Base-by-base conservation (phyloP, 2,329 filamentous ascomycete genomes). In the Fusarium setosum region DNA sequence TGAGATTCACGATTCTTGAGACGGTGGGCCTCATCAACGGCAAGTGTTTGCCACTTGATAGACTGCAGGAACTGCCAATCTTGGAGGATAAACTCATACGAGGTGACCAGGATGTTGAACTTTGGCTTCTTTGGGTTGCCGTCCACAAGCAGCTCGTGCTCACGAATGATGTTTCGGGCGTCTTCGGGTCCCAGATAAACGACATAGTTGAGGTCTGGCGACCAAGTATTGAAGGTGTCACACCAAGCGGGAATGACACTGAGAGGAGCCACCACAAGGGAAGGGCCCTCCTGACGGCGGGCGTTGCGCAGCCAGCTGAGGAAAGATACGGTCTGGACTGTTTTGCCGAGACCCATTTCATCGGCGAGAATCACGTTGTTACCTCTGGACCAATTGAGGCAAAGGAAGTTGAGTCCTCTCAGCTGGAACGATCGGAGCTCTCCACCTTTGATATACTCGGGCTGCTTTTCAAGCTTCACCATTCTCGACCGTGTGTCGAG, bases 161-260 rank as follows among this genome's bases (percentile, higher is more conserved):
- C 93, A 34, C 91, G 90, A 64, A 99, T 97, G 69, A 94, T 95
- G 67, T 85, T 90, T 41, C 96, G 92, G 29, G 96, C 91, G 31
- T 91, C 87, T 75, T 96, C 92, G 54, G 94, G 95, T 49, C 96
- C 96, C 51, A 95, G 93, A 78, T 99, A 99, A 52, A 97, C 93
- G 58, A 99, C 92, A 77, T 97, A 98, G 78, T 99, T 98, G 64
- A 98, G 80, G 74, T 98, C 95, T 0, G 96, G 96, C 4, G 96
- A 90, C 96, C 96, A 99, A 66, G 92, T 85, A 77, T 97, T 96
- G 79, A 99, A 97, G 1, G 96, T 99, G 74, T 99, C 96, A 42
- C 93, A 96, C 96, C 96, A 99, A 3, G 96, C 94, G 7, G 96
- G 95, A 81, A 99, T 97, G 45, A 97, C 97, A 61, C 95, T 98